These are phyloP conservation scores for Alnus glutinosa DNA, from an alignment of 306 rosid genomes.

Conservation along the genomic window DNA sequence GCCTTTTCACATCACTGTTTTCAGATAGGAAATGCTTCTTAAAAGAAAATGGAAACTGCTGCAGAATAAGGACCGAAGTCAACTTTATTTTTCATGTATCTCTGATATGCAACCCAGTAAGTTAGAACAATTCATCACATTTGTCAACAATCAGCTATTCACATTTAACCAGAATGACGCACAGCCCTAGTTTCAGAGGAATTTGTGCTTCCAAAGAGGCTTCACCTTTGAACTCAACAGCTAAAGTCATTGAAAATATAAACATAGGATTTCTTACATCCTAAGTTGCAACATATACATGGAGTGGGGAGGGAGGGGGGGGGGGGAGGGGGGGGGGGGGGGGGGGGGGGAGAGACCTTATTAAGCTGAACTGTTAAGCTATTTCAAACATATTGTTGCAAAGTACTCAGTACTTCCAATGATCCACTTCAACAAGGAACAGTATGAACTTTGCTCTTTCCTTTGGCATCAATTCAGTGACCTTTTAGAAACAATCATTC, in stretches of 20 bases:
- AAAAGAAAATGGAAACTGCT: no score
- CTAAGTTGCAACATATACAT: background rate
- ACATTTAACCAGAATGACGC: background rate
- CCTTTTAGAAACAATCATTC: slow-evolving; percentile 76
- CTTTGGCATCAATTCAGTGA: slow-evolving; percentile 75
- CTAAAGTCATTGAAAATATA: background rate
- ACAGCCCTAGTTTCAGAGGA: background rate
- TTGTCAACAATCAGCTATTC: background rate
- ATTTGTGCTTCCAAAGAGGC: background rate
- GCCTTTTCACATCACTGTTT: background rate
- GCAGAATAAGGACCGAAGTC: background rate
- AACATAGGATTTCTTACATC: background rate
- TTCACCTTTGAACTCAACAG: background rate
- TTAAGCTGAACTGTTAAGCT: background rate
- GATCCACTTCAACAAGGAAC: slow-evolving; percentile 45
- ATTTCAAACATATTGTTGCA: slow-evolving; percentile 46
- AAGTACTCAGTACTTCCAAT: slow-evolving; percentile 48
- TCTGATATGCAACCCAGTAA: background rate
- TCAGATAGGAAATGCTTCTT: background rate
- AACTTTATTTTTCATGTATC: background rate
- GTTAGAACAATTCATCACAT: background rate
- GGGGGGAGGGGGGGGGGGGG: background rate
- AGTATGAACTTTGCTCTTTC: slow-evolving; percentile 54
- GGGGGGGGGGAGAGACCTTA: background rate
- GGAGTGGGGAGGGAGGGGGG: background rate